Base-by-base conservation (phyloP, 371 early-diverging fungal genomes). In the Mucor piriformis region DNA sequence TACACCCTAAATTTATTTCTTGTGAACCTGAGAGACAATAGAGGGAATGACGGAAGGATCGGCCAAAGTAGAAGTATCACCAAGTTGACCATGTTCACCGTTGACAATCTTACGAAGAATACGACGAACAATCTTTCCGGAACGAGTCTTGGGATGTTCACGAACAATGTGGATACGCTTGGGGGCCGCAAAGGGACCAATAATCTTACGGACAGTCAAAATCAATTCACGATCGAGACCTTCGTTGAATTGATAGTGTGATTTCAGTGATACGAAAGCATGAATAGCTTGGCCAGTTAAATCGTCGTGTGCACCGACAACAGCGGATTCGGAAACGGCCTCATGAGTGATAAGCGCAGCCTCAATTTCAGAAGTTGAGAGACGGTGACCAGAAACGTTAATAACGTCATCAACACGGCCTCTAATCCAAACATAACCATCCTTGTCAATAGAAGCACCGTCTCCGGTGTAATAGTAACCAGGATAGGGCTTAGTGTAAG, bases 351-450 rank as follows among this genome's bases (percentile, higher is more conserved):
- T 86, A 49, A 94, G 75, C 6, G 93, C 95, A 49, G 92, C 90
- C 70, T 96, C 96, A 46, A 99, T 92, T 83, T 99, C 99, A 37
- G 98, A 89, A 0, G 99, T 98, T 42, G 90, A 90, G 57, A 99
- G 71, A 59, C 99, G 90, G 80, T 99, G 99, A 6, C 99, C 99
- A 12, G 95, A 89, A 5, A 99, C 96, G 78, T 98, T 99, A 74
- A 98, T 95, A 29, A 98, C 98, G 74, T 99, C 72, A 29, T 61
- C 61, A 52, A 57, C 51, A 49, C 37, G 42, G 43, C 62, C 49
- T 34, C 37, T 85, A 62, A 96, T 88, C 96, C 95, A 96, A 72
- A 88, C 88, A 81, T 95, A 96, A 10, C 93, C 95, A 68, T 96
- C 95, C 51, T 83, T 74, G 61, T 96, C 97, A 16, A 91, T 74